Evolutionary conservation across 257 asterid genomes (phyloP).

Genomic region (Solanum chiquidenum): DNA sequence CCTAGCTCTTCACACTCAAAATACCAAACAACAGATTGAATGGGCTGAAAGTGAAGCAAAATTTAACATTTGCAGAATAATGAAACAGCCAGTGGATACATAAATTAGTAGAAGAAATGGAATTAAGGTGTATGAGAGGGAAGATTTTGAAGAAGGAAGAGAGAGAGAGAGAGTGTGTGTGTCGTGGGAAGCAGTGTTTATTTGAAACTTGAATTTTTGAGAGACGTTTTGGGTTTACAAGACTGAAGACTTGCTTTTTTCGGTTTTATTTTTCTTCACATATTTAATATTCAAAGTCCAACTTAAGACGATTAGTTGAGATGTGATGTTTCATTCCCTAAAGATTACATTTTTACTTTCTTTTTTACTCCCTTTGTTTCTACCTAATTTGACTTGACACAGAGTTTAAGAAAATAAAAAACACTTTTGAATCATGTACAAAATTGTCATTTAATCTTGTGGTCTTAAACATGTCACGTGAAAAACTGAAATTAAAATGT

Average conservation of each 20-base stretch:
- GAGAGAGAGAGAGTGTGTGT: not conserved
- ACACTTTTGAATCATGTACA: no score
- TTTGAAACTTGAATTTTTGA: not conserved
- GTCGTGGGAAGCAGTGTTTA: constrained; percentile 2
- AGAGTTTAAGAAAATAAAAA: no score
- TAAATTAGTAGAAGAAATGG: not conserved
- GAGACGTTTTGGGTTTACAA: not conserved
- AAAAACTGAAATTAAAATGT: no score
- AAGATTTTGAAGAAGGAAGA: not conserved
- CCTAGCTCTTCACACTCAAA: constrained; percentile 18
- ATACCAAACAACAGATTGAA: constrained; percentile 19
- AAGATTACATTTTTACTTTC: not conserved
- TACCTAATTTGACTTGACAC: no score
- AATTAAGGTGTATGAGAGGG: not conserved
- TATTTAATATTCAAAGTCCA: not conserved
- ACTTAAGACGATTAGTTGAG: not conserved
- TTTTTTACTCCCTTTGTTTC: not conserved
- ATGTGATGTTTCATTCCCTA: not conserved
- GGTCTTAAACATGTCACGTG: no score
- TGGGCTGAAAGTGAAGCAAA: not conserved
- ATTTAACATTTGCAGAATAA: constrained; percentile 3
- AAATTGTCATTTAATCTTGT: no score
- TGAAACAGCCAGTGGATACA: not conserved
- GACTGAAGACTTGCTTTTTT: not conserved
- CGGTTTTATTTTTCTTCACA: not conserved